phyloP scores from a whole-genome alignment of 2,329 filamentous ascomycete species.

The Scytalidium sp. region DNA sequence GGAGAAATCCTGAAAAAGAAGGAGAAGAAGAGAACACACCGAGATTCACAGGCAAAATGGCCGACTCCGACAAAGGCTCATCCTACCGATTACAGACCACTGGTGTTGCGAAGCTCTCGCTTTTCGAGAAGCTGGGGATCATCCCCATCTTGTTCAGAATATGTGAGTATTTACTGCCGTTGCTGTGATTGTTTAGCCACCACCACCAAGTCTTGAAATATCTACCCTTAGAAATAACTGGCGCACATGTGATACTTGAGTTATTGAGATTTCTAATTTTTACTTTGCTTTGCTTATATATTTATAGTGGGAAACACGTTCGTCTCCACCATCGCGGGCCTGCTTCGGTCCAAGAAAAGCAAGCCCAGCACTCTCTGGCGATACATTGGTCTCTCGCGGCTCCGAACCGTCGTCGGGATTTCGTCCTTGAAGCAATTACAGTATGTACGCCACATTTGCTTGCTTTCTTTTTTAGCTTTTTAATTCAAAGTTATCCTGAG shows the following conservation, averaged over 20 bases:
- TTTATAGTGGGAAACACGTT: conserved; percentile 15
- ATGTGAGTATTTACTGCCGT: conserved; percentile 9
- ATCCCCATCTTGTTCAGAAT: conserved; percentile 12
- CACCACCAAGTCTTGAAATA: background rate
- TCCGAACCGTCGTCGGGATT: conserved; percentile 12
- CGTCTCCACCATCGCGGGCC: conserved; percentile 14
- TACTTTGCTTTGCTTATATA: too few species aligned
- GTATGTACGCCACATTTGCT: conserved; percentile 10
- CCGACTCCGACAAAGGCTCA: conserved; percentile 5
- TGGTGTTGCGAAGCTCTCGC: conserved; percentile 8
- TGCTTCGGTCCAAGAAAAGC: conserved; percentile 10
- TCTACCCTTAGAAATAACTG: background rate
- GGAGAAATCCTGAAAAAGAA: too few species aligned
- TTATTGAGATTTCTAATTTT: too few species aligned
- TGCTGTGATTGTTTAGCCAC: background rate
- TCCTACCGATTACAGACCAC: conserved; percentile 17
- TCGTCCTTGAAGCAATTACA: conserved; percentile 16
- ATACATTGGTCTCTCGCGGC: conserved; percentile 16
- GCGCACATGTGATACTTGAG: too few species aligned
- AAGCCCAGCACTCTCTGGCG: conserved; percentile 12
- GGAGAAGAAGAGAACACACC: conserved; percentile 1
- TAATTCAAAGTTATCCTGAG: too few species aligned
- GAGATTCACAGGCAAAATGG: conserved; percentile 1
- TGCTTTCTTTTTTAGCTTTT: too few species aligned
- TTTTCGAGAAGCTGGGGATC: conserved; percentile 20